These are phyloP conservation scores for Candida sp. DNA, from an alignment of 1,139 yeast species.

Conservation along the genomic window DNA sequence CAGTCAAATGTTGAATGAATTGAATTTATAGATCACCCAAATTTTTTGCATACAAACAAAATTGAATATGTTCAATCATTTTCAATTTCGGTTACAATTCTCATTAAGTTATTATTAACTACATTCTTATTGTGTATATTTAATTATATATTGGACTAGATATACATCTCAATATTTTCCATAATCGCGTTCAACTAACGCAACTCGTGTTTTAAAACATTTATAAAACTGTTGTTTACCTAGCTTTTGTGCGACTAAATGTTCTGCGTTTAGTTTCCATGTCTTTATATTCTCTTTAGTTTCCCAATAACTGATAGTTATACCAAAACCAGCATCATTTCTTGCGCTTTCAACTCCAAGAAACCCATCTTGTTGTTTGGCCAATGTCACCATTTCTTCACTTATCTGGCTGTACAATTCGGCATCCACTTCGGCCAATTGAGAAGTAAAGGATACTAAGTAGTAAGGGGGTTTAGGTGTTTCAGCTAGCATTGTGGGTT, in stretches of 20 bases:
- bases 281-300: slow-evolving; percentile 9
- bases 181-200: slow-evolving; percentile 13
- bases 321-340: slow-evolving; percentile 11
- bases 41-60: not conserved
- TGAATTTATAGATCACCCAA: slow-evolving; percentile 48
- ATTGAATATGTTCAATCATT: not conserved
- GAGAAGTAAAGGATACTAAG: slow-evolving; percentile 12
- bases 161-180: not conserved
- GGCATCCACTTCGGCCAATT: slow-evolving; percentile 2
- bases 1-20: slow-evolving; percentile 74
- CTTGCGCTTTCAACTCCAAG: slow-evolving; percentile 14
- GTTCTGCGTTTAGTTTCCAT: slow-evolving; percentile 13
- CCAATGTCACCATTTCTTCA: slow-evolving; percentile 10
- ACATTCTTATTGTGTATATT: not conserved
- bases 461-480: slow-evolving; percentile 13
- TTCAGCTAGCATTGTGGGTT: slow-evolving; percentile 3
- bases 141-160: not conserved
- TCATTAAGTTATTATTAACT: not conserved
- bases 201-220: slow-evolving; percentile 10
- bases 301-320: slow-evolving; percentile 16
- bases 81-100: not conserved
- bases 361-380: slow-evolving; percentile 11
- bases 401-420: slow-evolving; percentile 8
- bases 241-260: slow-evolving; percentile 11
- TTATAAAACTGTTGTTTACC: slow-evolving; percentile 11